Conservation (phyloP, 495 filamentous ascomycete genomes). For the Penicillium paradoxum region DNA sequence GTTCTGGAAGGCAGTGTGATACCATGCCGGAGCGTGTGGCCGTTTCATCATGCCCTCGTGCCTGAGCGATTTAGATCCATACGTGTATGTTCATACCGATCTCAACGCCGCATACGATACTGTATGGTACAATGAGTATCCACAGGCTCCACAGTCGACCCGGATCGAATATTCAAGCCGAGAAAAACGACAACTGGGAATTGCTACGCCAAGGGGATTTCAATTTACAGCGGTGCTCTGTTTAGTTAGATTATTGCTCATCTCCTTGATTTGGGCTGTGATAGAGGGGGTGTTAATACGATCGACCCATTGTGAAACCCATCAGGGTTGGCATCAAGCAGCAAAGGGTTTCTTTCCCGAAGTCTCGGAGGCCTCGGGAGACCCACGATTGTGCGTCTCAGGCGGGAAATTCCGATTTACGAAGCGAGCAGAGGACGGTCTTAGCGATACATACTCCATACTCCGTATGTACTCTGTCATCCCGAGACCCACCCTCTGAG, state of each 20-base stretch:
- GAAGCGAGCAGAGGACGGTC: neutral
- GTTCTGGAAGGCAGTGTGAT: neutral
- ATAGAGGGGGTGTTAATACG: neutral
- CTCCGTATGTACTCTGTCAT: neutral
- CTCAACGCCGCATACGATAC: neutral
- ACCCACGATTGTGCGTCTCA: neutral
- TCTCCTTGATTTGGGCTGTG: neutral
- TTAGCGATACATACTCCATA: too few relatives aligned
- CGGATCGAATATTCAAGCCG: neutral
- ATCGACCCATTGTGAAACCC: neutral
- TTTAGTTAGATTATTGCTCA: neutral
- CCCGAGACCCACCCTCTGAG: neutral
- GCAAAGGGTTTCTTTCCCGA: neutral
- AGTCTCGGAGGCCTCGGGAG: neutral
- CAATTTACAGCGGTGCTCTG: neutral
- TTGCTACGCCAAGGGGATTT: neutral
- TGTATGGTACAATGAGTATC: neutral
- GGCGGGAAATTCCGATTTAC: neutral
- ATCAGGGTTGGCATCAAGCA: neutral
- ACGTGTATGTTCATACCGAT: neutral
- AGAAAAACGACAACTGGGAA: neutral
- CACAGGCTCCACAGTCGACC: neutral
- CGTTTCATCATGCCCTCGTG: conserved; percentile 1
- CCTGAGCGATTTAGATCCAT: neutral
- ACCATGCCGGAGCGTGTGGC: neutral